Evolutionary conservation across 169 alveolate species (phyloP), one percentile per base, ranked within the genome.

Genomic region (Cryptosporidium ryanae): DNA sequence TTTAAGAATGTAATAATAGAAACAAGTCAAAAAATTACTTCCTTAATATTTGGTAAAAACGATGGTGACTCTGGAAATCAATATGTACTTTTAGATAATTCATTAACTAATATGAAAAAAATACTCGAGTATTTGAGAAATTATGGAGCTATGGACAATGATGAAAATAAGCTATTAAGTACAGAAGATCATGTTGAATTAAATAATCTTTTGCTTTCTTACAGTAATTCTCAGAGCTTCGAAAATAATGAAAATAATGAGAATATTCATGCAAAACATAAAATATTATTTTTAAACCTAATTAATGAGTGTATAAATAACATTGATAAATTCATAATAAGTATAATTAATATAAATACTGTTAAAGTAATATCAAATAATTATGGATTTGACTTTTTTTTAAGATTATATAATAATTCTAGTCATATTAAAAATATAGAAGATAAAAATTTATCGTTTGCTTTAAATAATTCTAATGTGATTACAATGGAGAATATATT

Each of bases 111-210:
- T 18, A 59, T 76, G 61, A 55, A 46, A 61, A 76, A 61, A 4
- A 76, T 61, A 17, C 27, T 76, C 15, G 87, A 76, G 48, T 76
- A 43, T 50, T 29, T 76, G 1, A 55, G 87, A 27, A 55, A 50
- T 43, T 76, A 76, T 59, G 87, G 87, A 3, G 87, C 87, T 13
- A 76, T 76, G 87, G 87, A 76, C 32, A 61, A 59, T 43, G 43
- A 76, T 59, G 87, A 76, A 52, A 76, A 76, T 46, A 76, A 76
- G 64, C 25, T 76, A 12, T n/a, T 76, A 63, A 43, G 64, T 17
- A 34, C 87, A n/a, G 71, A 54, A 2, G 57, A 27, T 21, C 15
- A 10, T 8, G 6, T 25, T 0, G 71, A 76, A 21, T 49, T 76
- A 18, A 76, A 76, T 21, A 29, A 25, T 0, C 52, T 76, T 13